Evolutionary conservation across 768 basidiomycete genomes (phyloP).

Genomic region (Dentipellis sp.): DNA sequence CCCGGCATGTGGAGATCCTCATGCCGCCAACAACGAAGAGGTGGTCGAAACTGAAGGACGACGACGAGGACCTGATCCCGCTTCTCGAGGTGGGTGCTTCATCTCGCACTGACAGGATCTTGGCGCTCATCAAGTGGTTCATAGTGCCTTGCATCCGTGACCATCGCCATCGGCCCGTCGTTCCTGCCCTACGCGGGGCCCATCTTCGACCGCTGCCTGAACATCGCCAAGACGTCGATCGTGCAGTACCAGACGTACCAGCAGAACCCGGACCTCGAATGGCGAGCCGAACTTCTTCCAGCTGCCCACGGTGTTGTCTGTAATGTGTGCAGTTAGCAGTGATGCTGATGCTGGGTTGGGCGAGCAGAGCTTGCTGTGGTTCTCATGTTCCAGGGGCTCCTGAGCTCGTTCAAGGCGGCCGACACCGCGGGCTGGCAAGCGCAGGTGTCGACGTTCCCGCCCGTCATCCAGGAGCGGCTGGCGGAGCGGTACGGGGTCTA

Average conservation of each 20-base stretch:
- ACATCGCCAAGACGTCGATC: conserved; percentile 75
- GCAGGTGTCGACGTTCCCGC: conserved; percentile 78
- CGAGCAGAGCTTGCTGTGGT: conserved; percentile 82
- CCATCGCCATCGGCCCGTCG: conserved; percentile 87
- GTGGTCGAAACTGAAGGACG: conserved; percentile 87
- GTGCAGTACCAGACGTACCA: conserved; percentile 82
- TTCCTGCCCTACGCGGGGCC: conserved; percentile 86
- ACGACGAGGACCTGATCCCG: conserved; percentile 89
- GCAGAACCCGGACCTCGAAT: conserved; percentile 74
- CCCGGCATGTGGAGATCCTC: conserved; percentile 81
- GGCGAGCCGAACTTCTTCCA: conserved; percentile 72
- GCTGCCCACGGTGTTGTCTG: conserved; percentile 71
- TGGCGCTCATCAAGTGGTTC: not conserved
- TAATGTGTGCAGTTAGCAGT: conserved; percentile 77
- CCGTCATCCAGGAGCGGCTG: conserved; percentile 80
- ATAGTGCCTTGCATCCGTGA: conserved; percentile 94
- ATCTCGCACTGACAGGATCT: not conserved
- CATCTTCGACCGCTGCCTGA: conserved; percentile 86
- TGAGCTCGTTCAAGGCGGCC: conserved; percentile 86
- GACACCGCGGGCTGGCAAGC: conserved; percentile 79
- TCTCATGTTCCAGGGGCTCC: conserved; percentile 93
- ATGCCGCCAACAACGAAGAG: conserved; percentile 90
- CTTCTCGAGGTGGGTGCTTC: conserved; percentile 71
- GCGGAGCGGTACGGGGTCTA: conserved; percentile 75
- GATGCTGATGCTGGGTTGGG: conserved; percentile 22